Percentiles rank a stretch among this genome's conserved stretches.
phyloP scores from a whole-genome alignment of 768 basidiomycete genomes.

The Boletellus sp. region DNA sequence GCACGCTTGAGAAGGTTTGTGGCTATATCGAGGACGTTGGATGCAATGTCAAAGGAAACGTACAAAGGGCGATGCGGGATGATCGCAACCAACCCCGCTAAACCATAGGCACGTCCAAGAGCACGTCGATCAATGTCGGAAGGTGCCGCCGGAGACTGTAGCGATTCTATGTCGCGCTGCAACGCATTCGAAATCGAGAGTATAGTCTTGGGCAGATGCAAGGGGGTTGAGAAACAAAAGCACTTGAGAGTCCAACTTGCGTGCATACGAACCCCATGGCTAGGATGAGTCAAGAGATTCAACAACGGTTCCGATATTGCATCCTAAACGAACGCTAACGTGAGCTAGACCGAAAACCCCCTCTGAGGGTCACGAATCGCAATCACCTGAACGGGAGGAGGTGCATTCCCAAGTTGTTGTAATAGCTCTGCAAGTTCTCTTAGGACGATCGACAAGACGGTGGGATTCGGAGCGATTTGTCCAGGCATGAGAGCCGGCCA shows the following conservation, averaged over 20 bases:
- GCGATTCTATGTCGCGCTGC: constrained; percentile 73
- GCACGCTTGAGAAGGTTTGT: constrained; percentile 86
- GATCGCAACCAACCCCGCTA: constrained; percentile 81
- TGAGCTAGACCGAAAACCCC: not conserved
- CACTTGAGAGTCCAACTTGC: constrained; percentile 86
- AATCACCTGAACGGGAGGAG: constrained; percentile 77
- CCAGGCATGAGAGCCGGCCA: constrained; percentile 95
- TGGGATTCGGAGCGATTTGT: constrained; percentile 61
- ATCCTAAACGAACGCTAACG: constrained; percentile 45
- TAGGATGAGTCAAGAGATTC: constrained; percentile 82
- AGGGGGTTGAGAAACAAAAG: constrained; percentile 87
- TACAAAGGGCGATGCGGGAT: constrained; percentile 88
- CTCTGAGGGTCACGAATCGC: not conserved
- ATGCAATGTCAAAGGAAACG: constrained; percentile 88
- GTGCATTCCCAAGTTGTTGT: constrained; percentile 88
- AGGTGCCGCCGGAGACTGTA: constrained; percentile 68
- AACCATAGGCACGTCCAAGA: constrained; percentile 85
- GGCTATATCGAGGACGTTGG: constrained; percentile 88
- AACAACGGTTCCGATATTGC: constrained; percentile 81
- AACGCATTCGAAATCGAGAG: constrained; percentile 75
- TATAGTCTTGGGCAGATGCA: constrained; percentile 77
- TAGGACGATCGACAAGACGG: constrained; percentile 69
- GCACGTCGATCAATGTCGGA: constrained; percentile 69
- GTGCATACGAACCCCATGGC: constrained; percentile 79
- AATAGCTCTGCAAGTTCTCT: constrained; percentile 83